Evolutionary conservation across 768 basidiomycete species (phyloP), one percentile per base, ranked within the genome.

Genomic region (Phaeolepiota aurea): DNA sequence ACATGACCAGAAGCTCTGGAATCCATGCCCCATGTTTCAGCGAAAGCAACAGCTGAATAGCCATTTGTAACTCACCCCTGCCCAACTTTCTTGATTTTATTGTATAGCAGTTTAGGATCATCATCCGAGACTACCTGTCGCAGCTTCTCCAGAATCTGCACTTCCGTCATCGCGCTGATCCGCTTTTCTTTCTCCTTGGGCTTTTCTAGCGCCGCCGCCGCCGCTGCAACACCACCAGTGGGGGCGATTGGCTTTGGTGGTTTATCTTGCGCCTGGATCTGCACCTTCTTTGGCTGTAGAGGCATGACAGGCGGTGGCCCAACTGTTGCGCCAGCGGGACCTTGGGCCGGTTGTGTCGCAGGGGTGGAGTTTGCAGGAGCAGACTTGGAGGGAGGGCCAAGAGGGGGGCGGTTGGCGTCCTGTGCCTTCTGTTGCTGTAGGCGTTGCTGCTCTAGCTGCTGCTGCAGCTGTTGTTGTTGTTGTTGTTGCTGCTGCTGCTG

Each of bases 51-150:
- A 31, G n/a, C n/a, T n/a, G n/a, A n/a, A n/a, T n/a, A n/a, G n/a
- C n/a, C n/a, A n/a, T n/a, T n/a, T n/a, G n/a, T 23, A 9, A 72
- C 88, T 60, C 59, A 96, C 91, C 92, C 94, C 61, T 99, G 94
- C 22, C 94, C 94, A 45, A 99, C 90, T 68, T 98, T 99, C 71
- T 89, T 92, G 61, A 97, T 96, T 72, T 96, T 97, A 52, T 84
- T 87, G 62, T 97, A 99, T 14, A 94, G 57, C 49, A 71, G 53
- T 63, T 87, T 91, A 16, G 94, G 94, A 57, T 98, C 94, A 15
- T 89, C 82, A 32, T 76, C 66, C 32, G 74, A 79, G 35, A 97
- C 93, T 1, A 98, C 92, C 48, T 79, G 79, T 48, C 90, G 71
- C 49, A 99, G 68, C 65, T 94, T 96, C 58, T 93, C 89, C 93